A percentile compares a stretch with the other conserved stretches of the same genome.
Conservation (phyloP, 768 basidiomycete species). For the Mycena capillaripes region DNA sequence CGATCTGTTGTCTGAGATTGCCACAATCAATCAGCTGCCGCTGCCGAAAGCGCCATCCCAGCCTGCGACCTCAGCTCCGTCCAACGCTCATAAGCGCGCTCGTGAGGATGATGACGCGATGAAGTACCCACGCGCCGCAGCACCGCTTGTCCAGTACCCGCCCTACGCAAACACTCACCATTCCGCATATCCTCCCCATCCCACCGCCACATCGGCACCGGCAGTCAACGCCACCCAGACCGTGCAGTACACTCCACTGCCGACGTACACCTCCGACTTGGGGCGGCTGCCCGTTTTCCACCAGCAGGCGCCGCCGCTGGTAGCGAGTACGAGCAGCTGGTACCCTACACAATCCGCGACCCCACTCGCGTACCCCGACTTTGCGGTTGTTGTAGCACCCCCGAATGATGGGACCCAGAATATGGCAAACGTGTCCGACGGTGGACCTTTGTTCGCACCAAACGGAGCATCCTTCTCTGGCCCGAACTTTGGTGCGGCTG, state of each 20-base stretch:
- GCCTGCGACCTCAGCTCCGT: neutral
- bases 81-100: neutral
- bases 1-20: constrained; percentile 31
- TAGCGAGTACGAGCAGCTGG: constrained; percentile 13
- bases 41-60: constrained; percentile 8
- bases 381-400: neutral
- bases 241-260: neutral
- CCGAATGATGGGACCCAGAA: neutral
- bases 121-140: neutral
- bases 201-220: neutral
- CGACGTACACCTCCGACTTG: constrained; percentile 28
- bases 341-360: constrained; percentile 22
- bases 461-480: neutral
- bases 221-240: neutral
- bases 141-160: neutral
- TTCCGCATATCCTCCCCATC: too few species aligned
- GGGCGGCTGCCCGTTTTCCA: constrained; percentile 18
- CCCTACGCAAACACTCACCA: neutral
- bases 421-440: neutral
- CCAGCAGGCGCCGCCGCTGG: neutral
- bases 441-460: neutral
- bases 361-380: constrained; percentile 22
- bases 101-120: neutral
- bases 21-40: constrained; percentile 23
- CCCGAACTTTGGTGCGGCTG: neutral